phyloP scores from a whole-genome alignment of 805 yeast species.

The Suhomyces pyralidae region DNA sequence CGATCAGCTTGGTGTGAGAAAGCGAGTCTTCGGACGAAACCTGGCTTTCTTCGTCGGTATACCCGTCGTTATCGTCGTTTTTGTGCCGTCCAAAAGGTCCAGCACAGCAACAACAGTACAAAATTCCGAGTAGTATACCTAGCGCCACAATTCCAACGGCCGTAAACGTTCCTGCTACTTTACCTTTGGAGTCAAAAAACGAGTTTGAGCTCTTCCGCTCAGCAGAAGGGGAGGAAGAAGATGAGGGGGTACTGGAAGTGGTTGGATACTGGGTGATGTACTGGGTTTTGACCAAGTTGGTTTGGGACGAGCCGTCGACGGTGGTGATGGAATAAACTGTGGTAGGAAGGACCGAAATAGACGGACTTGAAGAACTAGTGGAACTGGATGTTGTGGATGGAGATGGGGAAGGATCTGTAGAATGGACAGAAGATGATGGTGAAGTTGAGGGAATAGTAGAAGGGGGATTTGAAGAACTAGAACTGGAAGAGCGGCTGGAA shows the following conservation, averaged over 20 bases:
- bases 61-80: conserved; percentile 19
- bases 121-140: conserved; percentile 40
- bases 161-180: conserved; percentile 82
- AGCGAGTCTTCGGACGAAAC: conserved; percentile 32
- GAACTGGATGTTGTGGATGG: conserved; percentile 11
- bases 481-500: conserved; percentile 6
- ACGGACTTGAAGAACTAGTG: conserved; percentile 13
- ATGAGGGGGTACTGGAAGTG: background rate
- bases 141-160: conserved; percentile 68
- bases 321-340: conserved; percentile 22
- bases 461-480: conserved; percentile 13
- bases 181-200: conserved; percentile 68
- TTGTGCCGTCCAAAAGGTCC: conserved; percentile 21
- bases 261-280: conserved; percentile 19
- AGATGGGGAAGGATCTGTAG: background rate
- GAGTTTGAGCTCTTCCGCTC: conserved; percentile 19
- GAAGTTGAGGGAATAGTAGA: conserved; percentile 18
- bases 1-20: conserved; percentile 9
- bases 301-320: conserved; percentile 18
- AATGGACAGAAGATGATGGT: conserved; percentile 7
- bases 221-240: conserved; percentile 7
- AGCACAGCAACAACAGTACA: conserved; percentile 40
- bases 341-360: conserved; percentile 12
- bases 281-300: conserved; percentile 20
- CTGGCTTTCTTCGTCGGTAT: conserved; percentile 40